A percentile compares a stretch with the other conserved stretches of the same genome.
Evolutionary conservation across 176 grass and related monocot species (phyloP).

Genomic region (Poa pratensis): DNA sequence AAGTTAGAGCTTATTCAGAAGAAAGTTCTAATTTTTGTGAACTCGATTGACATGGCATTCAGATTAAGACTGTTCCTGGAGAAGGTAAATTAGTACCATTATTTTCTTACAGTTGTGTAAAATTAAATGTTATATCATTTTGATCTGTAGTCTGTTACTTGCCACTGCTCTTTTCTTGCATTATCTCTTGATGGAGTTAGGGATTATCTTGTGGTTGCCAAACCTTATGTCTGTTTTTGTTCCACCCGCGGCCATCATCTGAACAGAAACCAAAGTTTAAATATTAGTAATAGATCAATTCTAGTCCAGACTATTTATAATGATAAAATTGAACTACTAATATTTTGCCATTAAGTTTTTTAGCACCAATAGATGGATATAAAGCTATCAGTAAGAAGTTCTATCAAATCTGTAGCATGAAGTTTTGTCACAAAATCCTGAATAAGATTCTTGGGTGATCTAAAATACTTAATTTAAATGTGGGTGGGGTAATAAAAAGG

Average conservation of each 20-base stretch:
- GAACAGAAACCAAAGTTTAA: not conserved
- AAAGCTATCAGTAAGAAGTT: not conserved
- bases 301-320: constrained; percentile 19
- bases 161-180: constrained; percentile 12
- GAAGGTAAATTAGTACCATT: constrained; percentile 62
- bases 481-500: not conserved
- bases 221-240: constrained; percentile 19
- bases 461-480: constrained; percentile 3
- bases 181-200: not conserved
- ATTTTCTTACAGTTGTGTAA: not conserved
- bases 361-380: constrained; percentile 12
- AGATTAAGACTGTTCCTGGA: constrained; percentile 87
- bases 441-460: not conserved
- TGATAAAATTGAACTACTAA: not conserved
- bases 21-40: constrained; percentile 96
- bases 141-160: constrained; percentile 2
- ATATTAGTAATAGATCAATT: not conserved
- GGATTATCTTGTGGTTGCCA: not conserved
- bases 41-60: constrained; percentile 95
- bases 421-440: not conserved
- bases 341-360: not conserved
- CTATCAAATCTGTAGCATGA: not conserved
- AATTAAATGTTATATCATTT: constrained; percentile 27
- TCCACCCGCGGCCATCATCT: not conserved
- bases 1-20: constrained; percentile 94